Conservation (phyloP, 768 basidiomycete genomes). For the Panaeolus cyanescens region DNA sequence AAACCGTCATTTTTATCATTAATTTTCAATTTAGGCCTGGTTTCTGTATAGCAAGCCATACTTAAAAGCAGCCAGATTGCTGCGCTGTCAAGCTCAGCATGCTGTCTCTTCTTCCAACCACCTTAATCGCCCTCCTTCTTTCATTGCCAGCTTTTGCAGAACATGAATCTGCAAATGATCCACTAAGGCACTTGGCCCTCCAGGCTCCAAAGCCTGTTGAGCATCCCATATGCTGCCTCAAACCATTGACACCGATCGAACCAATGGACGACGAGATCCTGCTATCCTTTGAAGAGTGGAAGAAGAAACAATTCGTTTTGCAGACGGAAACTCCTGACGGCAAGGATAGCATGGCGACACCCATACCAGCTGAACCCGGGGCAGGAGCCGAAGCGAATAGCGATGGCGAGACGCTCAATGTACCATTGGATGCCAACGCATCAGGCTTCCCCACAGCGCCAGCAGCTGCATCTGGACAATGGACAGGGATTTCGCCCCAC, state of each 20-base stretch:
- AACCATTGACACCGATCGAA: conserved; percentile 48
- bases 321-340: conserved; percentile 34
- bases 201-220: conserved; percentile 51
- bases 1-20: background rate
- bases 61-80: conserved; percentile 1
- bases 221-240: conserved; percentile 70
- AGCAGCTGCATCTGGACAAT: conserved; percentile 19
- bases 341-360: conserved; percentile 21
- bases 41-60: background rate
- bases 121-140: conserved; percentile 38
- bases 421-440: conserved; percentile 2
- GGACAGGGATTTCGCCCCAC: conserved; percentile 51
- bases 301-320: conserved; percentile 57
- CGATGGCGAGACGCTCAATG: conserved; percentile 6
- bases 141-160: conserved; percentile 34
- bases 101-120: conserved; percentile 26
- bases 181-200: conserved; percentile 57
- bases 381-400: conserved; percentile 4
- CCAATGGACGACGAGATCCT: conserved; percentile 63
- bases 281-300: conserved; percentile 90
- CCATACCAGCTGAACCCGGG: conserved; percentile 11
- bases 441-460: conserved; percentile 12
- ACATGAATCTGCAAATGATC: conserved; percentile 50
- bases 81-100: conserved; percentile 10
- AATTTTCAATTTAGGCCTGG: background rate